Evolutionary conservation across 805 yeast species (phyloP), one percentile per base, ranked within the genome.

Genomic region (Spencermartinsiella europaea): DNA sequence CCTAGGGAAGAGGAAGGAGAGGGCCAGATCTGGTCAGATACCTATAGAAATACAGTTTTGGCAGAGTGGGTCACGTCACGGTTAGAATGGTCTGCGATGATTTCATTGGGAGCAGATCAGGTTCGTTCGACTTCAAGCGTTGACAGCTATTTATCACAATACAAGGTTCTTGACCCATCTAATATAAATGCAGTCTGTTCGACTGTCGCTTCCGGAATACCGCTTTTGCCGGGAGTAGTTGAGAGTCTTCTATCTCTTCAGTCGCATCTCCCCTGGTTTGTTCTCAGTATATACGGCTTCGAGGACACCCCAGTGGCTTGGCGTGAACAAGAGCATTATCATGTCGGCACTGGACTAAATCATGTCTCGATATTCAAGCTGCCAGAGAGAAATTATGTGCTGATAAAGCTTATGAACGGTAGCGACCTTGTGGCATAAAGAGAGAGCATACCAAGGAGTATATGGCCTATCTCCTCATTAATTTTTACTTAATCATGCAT

Each of bases 301-400:
- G 54, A 50, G 34, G 59, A 57, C 31, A 39, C 51, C 4, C 61
- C 61, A 3, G 37, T 50, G 5, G 52, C 59, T 2, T 57, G 60
- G 60, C 44, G 36, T 16, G 27, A 40, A 12, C 42, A 48, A 25
- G 56, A 55, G 42, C 61, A 57, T 34, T 38, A 43, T n/a, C 48
- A 16, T 21, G 21, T 50, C n/a, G 45, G 34, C 22, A 46, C 48
- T 2, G 61, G 61, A 2, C 56, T 51, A n/a, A 57, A 57, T 38
- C 38, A 47, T 36, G 53, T 50, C 27, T 20, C 55, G 2, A 20
- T 57, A 7, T 20, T 53, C 27, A 37, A 21, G 28, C 27, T 47
- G n/a, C 21, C 25, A 5, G 44, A 42, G 12, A 34, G 38, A 4
- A 41, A 17, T 5, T 10, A n/a, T 14, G 22, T 47, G 4, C 25